These are phyloP conservation scores for Pseudodiploospora longispora DNA, from an alignment of 2,329 filamentous ascomycete species.

Conservation along the genomic window DNA sequence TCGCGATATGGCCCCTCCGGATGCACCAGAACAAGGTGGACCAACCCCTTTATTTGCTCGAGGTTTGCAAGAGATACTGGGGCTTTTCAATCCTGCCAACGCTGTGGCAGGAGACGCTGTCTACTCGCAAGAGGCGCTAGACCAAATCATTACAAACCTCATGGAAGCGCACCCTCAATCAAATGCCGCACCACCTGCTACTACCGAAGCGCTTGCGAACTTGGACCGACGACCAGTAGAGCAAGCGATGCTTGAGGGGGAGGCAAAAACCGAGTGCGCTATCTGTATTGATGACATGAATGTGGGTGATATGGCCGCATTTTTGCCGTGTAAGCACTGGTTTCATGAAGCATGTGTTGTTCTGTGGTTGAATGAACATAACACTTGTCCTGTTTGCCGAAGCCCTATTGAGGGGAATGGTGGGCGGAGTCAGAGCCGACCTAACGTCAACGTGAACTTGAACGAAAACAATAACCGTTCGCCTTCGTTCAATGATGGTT, in stretches of 20 bases:
- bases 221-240: conserved; percentile 66
- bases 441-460: conserved; percentile 4
- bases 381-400: conserved; percentile 82
- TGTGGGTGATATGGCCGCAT: conserved; percentile 63
- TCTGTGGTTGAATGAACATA: conserved; percentile 81
- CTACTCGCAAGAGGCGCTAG: conserved; percentile 82
- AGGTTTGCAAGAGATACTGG: conserved; percentile 45
- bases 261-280: conserved; percentile 73
- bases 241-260: conserved; percentile 56
- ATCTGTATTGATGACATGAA: conserved; percentile 88
- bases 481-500: too few species aligned
- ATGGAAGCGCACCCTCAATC: conserved; percentile 76
- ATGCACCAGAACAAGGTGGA: conserved; percentile 14
- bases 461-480: too few species aligned
- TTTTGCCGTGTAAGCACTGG: conserved; percentile 86
- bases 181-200: conserved; percentile 75
- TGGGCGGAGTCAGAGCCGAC: conserved; percentile 9
- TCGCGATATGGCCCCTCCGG: conserved; percentile 28
- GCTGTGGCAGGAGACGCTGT: conserved; percentile 68
- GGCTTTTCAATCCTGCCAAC: conserved; percentile 44
- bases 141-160: conserved; percentile 77
- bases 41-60: conserved; percentile 17
- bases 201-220: conserved; percentile 62
- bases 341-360: conserved; percentile 80
- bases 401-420: conserved; percentile 41